Conservation (phyloP, 192 early-diverging fungal species). For the Linderina pennispora region DNA sequence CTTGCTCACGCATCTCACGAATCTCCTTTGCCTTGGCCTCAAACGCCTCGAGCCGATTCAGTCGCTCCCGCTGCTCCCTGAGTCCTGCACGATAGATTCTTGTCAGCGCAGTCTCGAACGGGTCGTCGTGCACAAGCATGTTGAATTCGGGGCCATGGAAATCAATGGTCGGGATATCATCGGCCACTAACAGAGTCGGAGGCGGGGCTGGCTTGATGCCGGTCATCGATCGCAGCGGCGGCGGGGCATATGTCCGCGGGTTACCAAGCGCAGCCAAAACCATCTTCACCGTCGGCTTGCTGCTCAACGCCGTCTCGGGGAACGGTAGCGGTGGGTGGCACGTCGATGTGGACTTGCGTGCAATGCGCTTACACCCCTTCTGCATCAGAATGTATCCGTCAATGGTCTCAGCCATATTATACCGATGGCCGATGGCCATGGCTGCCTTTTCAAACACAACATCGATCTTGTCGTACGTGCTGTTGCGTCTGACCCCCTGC, state of each 20-base stretch:
- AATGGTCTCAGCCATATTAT: constrained; percentile 47
- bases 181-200: constrained; percentile 24
- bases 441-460: constrained; percentile 38
- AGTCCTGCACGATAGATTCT: constrained; percentile 45
- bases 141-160: constrained; percentile 35
- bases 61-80: constrained; percentile 45
- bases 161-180: constrained; percentile 39
- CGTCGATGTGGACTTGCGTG: constrained; percentile 26
- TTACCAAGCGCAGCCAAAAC: constrained; percentile 25
- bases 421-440: constrained; percentile 34
- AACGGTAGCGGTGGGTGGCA: constrained; percentile 27
- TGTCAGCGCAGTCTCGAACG: constrained; percentile 47
- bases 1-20: constrained; percentile 17
- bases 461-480: constrained; percentile 32
- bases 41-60: constrained; percentile 42
- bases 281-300: constrained; percentile 17
- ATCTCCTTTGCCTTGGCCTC: constrained; percentile 36
- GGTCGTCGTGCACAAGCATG: constrained; percentile 48
- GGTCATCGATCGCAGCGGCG: constrained; percentile 28
- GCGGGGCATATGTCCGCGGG: constrained; percentile 29
- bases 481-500: constrained; percentile 40
- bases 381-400: constrained; percentile 43
- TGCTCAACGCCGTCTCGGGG: constrained; percentile 5
- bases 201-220: constrained; percentile 14
- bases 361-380: constrained; percentile 45